phyloP scores from a whole-genome alignment of 768 basidiomycete genomes.

The Naganishia randhawae region DNA sequence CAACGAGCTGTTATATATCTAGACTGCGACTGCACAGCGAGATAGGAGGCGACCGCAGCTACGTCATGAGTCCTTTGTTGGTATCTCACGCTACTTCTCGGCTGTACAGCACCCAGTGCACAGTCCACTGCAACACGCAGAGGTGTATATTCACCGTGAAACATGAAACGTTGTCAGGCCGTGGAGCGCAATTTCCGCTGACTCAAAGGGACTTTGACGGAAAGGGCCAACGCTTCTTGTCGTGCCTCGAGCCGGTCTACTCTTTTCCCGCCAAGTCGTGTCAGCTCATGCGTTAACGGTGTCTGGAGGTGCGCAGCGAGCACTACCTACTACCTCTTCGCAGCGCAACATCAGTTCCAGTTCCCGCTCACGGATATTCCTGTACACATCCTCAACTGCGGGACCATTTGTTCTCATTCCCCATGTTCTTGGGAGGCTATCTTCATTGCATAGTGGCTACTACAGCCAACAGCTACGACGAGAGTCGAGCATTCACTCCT shows the following conservation, averaged over 20 bases:
- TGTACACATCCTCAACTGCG: no score
- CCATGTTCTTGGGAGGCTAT: no score
- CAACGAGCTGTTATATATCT: background rate
- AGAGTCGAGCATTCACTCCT: background rate
- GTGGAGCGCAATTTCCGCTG: background rate
- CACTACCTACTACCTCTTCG: no score
- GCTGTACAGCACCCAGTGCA: background rate
- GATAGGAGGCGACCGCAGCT: background rate
- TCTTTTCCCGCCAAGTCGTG: background rate
- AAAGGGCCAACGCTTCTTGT: background rate
- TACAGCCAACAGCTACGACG: no score
- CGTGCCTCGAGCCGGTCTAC: no score
- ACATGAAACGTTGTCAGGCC: background rate
- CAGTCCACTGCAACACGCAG: background rate
- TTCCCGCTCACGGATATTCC: no score
- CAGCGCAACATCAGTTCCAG: no score
- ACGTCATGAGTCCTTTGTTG: constrained; percentile 14
- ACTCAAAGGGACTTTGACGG: background rate
- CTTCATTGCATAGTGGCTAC: no score
- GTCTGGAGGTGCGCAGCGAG: no score
- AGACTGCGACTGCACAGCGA: background rate
- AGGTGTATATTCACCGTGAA: background rate
- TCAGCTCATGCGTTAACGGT: no score
- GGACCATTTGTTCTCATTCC: no score
- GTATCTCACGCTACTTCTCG: background rate